These are phyloP conservation scores for Yarrowia keelungensis DNA, from an alignment of 805 yeast species.

Conservation along the genomic window DNA sequence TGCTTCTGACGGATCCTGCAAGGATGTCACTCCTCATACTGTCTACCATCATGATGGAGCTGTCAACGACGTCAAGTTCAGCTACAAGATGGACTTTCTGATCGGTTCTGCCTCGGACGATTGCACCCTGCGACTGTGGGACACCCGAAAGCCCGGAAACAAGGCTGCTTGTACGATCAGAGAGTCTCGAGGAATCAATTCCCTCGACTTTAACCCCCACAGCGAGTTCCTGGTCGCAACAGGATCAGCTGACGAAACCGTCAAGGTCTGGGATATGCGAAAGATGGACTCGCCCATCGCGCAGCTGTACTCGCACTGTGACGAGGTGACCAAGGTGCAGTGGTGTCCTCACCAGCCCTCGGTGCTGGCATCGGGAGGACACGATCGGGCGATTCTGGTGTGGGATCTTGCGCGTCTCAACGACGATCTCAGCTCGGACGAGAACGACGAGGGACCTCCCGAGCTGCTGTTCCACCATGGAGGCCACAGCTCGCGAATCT, in stretches of 20 bases:
- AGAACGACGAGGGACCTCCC: constrained; percentile 71
- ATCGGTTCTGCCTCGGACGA: constrained; percentile 80
- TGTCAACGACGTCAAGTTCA: constrained; percentile 74
- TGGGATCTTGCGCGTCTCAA: constrained; percentile 75
- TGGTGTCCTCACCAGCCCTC: constrained; percentile 61
- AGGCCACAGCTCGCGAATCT: constrained; percentile 77
- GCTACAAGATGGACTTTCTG: constrained; percentile 53
- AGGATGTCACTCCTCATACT: constrained; percentile 54
- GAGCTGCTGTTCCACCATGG: constrained; percentile 82
- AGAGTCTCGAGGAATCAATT: constrained; percentile 68
- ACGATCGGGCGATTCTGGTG: constrained; percentile 72
- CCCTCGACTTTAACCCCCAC: constrained; percentile 70
- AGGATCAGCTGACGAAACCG: constrained; percentile 78
- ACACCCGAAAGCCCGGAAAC: constrained; percentile 56
- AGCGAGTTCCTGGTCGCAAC: constrained; percentile 66
- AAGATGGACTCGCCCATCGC: constrained; percentile 65
- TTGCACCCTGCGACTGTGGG: constrained; percentile 64
- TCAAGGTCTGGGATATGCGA: constrained; percentile 77
- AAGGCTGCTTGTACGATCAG: constrained; percentile 51
- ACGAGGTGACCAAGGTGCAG: constrained; percentile 61
- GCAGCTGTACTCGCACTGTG: constrained; percentile 70
- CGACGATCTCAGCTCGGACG: constrained; percentile 61
- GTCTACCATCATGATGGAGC: constrained; percentile 61
- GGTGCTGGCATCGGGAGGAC: constrained; percentile 62
- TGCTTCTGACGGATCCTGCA: constrained; percentile 18